Evolutionary conservation across 2,329 filamentous ascomycete species (phyloP), one percentile per base, ranked within the genome.

Genomic region (Neofusicoccum parvum): DNA sequence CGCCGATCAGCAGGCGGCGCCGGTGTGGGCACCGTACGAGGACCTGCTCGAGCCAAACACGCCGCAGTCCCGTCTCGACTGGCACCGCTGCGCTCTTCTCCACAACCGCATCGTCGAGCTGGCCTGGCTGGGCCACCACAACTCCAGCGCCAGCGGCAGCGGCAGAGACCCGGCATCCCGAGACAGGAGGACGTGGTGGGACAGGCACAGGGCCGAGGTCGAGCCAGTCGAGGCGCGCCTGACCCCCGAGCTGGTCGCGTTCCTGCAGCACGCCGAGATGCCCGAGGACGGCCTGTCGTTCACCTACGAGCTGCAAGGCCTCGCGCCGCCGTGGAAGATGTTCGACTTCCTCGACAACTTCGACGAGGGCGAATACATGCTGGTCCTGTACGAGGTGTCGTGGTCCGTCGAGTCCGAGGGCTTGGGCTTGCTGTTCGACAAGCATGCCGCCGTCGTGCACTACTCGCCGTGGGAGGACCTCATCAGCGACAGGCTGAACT

Each of bases 21-120:
- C 54, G 39, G 6, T 17, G 5, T 50, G 45, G 49, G 2, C 10
- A 4, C 45, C 45, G 23, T 12, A 65, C 39, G 27, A 58, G 11
- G 41, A 41, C 4, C 27, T 58, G 15, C n/a, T 34, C 15, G 27
- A 39, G n/a, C 50, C 62, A 15, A 59, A 65, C 20, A 51, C 34
- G 3, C 36, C 62, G 5, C 50, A 34, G 15, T 14, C 23, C 5
- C n/a, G 12, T 15, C 50, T 65, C 34, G 62, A 65, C 32, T 56
- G 43, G 34, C 12, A 20, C 37, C 62, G 62, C 7, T 65, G 64
- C 43, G 53, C 53, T 2, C 3, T 12, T 15, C 39, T 62, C 2
- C 53, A 65, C 51, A 65, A 65, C 37, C 53, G 46, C 39, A 50
- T 62, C 36, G 51, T 60, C 53, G 64, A 65, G 53, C n/a, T 62